These are phyloP conservation scores for Bryoglossum gracile DNA, from an alignment of 495 filamentous ascomycete species.

Conservation along the genomic window DNA sequence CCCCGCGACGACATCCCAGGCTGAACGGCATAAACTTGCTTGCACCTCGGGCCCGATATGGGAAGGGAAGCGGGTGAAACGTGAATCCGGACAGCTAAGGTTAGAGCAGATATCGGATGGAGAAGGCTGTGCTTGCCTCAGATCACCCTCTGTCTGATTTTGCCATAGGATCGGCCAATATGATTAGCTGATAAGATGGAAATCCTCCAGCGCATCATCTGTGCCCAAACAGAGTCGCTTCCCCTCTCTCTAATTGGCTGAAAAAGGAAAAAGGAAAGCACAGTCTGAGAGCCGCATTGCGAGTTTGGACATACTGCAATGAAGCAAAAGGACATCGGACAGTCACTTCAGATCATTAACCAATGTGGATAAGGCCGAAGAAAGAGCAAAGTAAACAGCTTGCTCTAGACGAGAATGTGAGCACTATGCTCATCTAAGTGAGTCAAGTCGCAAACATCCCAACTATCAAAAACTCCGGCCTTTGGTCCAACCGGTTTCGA, in stretches of 20 bases:
- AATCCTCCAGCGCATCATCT: background rate
- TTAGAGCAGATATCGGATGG: background rate
- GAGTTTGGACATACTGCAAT: no score
- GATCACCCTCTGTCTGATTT: background rate
- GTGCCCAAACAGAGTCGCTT: no score
- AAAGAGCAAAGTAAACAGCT: no score
- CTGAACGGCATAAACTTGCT: background rate
- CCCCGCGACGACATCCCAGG: background rate
- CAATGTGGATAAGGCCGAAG: no score
- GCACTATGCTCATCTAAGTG: no score
- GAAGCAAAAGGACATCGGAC: no score
- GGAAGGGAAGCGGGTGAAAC: constrained; percentile 5
- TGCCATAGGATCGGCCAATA: background rate
- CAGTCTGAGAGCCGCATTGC: no score
- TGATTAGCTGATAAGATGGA: constrained; percentile 1
- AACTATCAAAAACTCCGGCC: no score
- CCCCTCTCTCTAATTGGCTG: background rate
- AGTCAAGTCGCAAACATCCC: no score
- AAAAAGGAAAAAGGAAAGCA: background rate
- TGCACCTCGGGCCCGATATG: background rate
- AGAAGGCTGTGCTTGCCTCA: background rate
- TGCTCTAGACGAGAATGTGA: no score
- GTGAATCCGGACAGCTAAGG: background rate
- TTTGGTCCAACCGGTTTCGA: background rate
- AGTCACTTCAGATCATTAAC: no score